A percentile compares a stretch with the other conserved stretches of the same genome.
Evolutionary conservation across 768 basidiomycete genomes (phyloP).

Genomic region (Tricholoma matsutake): DNA sequence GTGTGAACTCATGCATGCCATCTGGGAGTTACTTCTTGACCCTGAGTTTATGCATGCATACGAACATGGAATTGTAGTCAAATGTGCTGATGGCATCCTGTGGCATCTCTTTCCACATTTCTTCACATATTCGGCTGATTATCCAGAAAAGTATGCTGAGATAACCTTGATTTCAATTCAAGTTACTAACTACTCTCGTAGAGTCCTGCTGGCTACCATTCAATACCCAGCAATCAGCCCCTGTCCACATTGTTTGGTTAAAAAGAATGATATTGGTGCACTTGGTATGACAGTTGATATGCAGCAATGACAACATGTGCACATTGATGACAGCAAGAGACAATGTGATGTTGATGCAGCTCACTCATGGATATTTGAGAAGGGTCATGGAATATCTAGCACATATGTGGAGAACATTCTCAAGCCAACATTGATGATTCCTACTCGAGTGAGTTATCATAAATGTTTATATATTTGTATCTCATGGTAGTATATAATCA

Average conservation of each 20-base stretch:
- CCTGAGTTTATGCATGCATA: slow-evolving; percentile 5
- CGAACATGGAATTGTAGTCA: not conserved
- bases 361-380: no score
- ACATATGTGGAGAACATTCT: no score
- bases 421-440: no score
- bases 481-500: no score
- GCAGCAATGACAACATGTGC: no score
- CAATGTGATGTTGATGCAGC: no score
- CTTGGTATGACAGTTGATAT: slow-evolving; percentile 21
- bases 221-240: slow-evolving; percentile 19
- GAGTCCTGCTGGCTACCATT: slow-evolving; percentile 22
- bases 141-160: slow-evolving; percentile 6
- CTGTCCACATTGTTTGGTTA: slow-evolving; percentile 28
- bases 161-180: not conserved
- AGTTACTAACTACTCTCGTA: not conserved
- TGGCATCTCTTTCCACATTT: not conserved
- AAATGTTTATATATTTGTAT: no score
- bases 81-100: slow-evolving; percentile 1
- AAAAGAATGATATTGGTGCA: slow-evolving; percentile 15
- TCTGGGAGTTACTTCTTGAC: slow-evolving; percentile 6
- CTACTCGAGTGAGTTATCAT: no score
- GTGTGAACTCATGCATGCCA: slow-evolving; percentile 3
- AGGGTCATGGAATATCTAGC: no score
- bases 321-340: no score
- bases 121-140: slow-evolving; percentile 3